Conservation (phyloP, 2,329 filamentous ascomycete species). For the Pseudogymnoascus sp. region DNA sequence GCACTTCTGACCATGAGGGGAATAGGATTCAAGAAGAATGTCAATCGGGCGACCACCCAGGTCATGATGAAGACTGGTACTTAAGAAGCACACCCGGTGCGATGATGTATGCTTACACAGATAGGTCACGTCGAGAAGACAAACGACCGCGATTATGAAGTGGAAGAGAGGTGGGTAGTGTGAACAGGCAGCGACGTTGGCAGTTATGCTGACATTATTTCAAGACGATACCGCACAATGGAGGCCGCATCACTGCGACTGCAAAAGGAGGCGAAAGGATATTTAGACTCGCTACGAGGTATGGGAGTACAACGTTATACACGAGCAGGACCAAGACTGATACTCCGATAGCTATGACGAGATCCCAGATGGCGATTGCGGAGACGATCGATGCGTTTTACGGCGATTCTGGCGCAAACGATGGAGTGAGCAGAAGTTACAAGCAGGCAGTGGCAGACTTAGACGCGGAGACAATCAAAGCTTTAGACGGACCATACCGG, state of each 20-base stretch:
- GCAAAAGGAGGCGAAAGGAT: slow-evolving; percentile 97
- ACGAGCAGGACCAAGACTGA: slow-evolving; percentile 8
- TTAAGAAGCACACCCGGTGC: slow-evolving; percentile 19
- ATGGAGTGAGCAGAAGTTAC: slow-evolving; percentile 93
- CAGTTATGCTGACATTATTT: slow-evolving; percentile 14
- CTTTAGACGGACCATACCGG: slow-evolving; percentile 90
- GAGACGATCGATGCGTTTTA: slow-evolving; percentile 99
- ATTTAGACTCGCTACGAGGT: slow-evolving; percentile 91
- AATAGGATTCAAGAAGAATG: slow-evolving; percentile 88
- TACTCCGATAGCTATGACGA: slow-evolving; percentile 71
- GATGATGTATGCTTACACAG: slow-evolving; percentile 10
- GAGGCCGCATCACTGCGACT: slow-evolving; percentile 84
- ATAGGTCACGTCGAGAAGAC: slow-evolving; percentile 93
- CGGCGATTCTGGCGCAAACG: slow-evolving; percentile 86
- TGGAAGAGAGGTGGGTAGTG: slow-evolving; percentile 68
- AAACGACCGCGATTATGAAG: slow-evolving; percentile 96
- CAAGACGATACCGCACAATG: slow-evolving; percentile 87
- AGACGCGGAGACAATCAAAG: slow-evolving; percentile 97
- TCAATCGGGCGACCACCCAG: slow-evolving; percentile 97
- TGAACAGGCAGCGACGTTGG: background rate
- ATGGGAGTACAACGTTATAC: slow-evolving; percentile 16
- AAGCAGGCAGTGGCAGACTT: slow-evolving; percentile 98
- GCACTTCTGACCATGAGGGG: background rate
- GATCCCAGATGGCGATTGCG: slow-evolving; percentile 97
- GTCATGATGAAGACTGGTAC: slow-evolving; percentile 98